Conservation (phyloP, 2,329 filamentous ascomycete genomes). For the Ophiostoma novo-ulmi region DNA sequence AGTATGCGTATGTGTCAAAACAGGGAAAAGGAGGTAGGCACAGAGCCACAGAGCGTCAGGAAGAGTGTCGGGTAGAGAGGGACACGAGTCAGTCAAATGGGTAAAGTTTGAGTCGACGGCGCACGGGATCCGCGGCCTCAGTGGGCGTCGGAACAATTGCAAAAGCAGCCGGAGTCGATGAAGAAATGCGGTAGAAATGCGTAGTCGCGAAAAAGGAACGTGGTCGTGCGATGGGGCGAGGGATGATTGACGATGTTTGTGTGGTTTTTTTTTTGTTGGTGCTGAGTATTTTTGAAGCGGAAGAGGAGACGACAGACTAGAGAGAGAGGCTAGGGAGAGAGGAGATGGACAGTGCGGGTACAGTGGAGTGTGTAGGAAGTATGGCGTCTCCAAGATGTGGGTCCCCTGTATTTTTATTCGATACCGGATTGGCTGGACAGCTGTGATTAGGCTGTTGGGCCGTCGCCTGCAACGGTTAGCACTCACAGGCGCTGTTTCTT, state of each 20-base stretch:
- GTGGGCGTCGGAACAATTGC: slow-evolving; percentile 19
- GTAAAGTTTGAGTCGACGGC: slow-evolving; percentile 17
- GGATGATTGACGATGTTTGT: slow-evolving; percentile 14
- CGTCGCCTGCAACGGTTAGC: slow-evolving; percentile 8
- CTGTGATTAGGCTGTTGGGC: neutral
- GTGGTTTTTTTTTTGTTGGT: neutral
- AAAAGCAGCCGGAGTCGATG: slow-evolving; percentile 15
- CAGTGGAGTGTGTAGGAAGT: neutral
- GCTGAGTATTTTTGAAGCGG: slow-evolving; percentile 7
- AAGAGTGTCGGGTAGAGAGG: neutral
- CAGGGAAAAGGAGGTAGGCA: slow-evolving; percentile 1
- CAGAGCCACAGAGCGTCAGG: slow-evolving; percentile 2
- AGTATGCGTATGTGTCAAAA: slow-evolving; percentile 11
- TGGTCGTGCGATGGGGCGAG: slow-evolving; percentile 3
- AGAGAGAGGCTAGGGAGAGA: slow-evolving; percentile 11
- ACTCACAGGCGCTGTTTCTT: slow-evolving; percentile 14
- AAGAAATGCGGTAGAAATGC: slow-evolving; percentile 19
- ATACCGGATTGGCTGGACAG: neutral
- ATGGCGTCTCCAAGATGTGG: neutral
- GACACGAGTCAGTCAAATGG: neutral
- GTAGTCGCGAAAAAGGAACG: slow-evolving; percentile 17
- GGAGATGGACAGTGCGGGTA: neutral
- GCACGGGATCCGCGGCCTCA: slow-evolving; percentile 25
- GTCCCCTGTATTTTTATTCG: neutral
- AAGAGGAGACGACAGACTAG: slow-evolving; percentile 9